Evolutionary conservation across 2,329 filamentous ascomycete genomes (phyloP).

Genomic region (Colletotrichum eleusines): DNA sequence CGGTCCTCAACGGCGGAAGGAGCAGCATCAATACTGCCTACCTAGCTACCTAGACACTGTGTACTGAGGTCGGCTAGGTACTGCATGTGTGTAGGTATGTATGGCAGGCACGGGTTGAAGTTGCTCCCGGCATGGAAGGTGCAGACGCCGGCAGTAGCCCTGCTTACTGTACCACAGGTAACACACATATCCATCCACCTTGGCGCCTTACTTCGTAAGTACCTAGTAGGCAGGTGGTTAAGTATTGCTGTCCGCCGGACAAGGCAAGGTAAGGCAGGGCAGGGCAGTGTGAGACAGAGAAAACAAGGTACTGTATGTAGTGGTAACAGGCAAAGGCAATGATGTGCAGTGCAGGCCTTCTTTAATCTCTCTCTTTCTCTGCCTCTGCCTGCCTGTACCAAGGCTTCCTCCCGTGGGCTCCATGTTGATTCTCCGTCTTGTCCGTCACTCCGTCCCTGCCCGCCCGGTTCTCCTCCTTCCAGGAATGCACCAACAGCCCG

Average conservation of each 20-base stretch:
- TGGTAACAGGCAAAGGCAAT: slow-evolving; percentile 14
- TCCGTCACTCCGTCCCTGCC: slow-evolving; percentile 1
- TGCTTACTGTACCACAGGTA: background rate
- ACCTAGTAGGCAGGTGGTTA: too few relatives aligned
- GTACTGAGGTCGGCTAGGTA: too few relatives aligned
- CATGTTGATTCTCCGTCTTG: background rate
- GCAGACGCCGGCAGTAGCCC: background rate
- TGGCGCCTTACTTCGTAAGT: too few relatives aligned
- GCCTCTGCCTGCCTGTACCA: background rate
- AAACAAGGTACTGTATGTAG: slow-evolving; percentile 1
- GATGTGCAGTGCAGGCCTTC: slow-evolving; percentile 21
- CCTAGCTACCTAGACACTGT: background rate
- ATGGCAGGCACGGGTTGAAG: slow-evolving; percentile 4
- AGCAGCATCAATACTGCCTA: background rate
- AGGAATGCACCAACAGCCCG: slow-evolving; percentile 1
- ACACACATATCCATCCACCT: background rate
- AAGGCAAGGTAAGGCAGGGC: too few relatives aligned
- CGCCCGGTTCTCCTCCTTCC: slow-evolving; percentile 1
- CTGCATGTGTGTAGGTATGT: background rate
- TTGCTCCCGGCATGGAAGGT: background rate
- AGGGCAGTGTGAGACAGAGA: too few relatives aligned
- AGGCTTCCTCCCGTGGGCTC: background rate
- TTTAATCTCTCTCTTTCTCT: background rate
- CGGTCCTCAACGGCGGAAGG: slow-evolving; percentile 19
- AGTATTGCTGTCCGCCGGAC: background rate